Evolutionary conservation across 768 basidiomycete species (phyloP).

Genomic region (Tylopilus subfusipes): DNA sequence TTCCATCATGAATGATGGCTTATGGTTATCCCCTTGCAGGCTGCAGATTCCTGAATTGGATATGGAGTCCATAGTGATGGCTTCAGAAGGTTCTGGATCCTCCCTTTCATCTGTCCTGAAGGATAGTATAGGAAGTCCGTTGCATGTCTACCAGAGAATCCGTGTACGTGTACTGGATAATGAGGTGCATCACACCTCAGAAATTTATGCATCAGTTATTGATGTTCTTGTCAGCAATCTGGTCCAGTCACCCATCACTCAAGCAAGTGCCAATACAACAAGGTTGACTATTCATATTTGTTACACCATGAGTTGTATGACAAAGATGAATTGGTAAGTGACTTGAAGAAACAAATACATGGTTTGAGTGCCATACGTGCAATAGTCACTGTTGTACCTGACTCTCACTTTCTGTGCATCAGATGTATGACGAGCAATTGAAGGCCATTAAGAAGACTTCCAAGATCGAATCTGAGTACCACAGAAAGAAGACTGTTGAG

Average conservation of each 20-base stretch:
- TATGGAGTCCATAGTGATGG: not conserved
- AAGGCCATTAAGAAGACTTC: not conserved
- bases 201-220: not conserved
- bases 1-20: not conserved
- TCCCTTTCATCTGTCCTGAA: too few species aligned
- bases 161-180: not conserved
- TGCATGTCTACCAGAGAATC: not conserved
- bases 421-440: not conserved
- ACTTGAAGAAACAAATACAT: not conserved
- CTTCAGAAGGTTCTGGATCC: too few species aligned
- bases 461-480: not conserved
- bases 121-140: too few species aligned
- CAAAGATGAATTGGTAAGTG: not conserved
- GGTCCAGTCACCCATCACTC: not conserved
- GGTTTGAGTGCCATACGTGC: not conserved
- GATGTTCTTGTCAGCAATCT: not conserved
- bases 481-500: too few species aligned
- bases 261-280: not conserved
- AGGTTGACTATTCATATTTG: not conserved
- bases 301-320: not conserved
- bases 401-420: not conserved
- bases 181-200: not conserved
- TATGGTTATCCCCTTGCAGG: not conserved
- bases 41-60: not conserved
- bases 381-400: not conserved